Conservation (phyloP, 1,284 basidiomycete species). For the Cutaneotrichosporon sp. region DNA sequence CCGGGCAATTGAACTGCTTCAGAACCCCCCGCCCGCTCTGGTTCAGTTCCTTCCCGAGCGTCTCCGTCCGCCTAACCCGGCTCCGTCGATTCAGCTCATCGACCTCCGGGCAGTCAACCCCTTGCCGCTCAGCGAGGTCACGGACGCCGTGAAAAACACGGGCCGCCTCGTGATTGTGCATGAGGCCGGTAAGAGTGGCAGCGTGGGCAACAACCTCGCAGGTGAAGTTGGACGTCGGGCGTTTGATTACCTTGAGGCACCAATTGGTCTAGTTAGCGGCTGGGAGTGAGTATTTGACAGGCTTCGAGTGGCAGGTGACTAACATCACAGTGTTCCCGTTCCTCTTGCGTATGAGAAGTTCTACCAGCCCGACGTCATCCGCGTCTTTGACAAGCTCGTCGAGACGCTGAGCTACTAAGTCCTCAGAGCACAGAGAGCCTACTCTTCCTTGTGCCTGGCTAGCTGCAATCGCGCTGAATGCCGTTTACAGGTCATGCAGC, state of each 20-base stretch:
- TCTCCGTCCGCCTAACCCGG: constrained; percentile 59
- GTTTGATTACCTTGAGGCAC: constrained; percentile 79
- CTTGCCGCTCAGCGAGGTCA: constrained; percentile 74
- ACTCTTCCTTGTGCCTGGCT: too few relatives aligned
- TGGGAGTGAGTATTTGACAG: constrained; percentile 77
- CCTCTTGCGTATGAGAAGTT: constrained; percentile 84
- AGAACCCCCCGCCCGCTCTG: constrained; percentile 60
- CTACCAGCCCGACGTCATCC: constrained; percentile 76
- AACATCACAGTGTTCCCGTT: constrained; percentile 61
- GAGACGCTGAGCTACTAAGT: constrained; percentile 71
- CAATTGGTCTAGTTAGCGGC: constrained; percentile 75
- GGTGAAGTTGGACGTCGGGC: constrained; percentile 79
- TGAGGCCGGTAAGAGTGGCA: constrained; percentile 76
- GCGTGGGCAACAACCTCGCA: constrained; percentile 79
- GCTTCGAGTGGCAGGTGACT: not conserved
- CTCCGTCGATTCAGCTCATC: constrained; percentile 67
- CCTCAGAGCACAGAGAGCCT: too few relatives aligned
- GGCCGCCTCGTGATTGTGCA: constrained; percentile 83
- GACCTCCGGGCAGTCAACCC: constrained; percentile 85
- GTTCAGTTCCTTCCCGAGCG: constrained; percentile 62
- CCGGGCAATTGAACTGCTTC: constrained; percentile 39
- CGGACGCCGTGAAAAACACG: constrained; percentile 75
- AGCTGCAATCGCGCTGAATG: not conserved
- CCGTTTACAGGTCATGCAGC: constrained; percentile 4
- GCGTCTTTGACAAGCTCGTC: constrained; percentile 74